phyloP scores from a whole-genome alignment of 148 eudicot genomes.

The Dianthus caryophyllus region DNA sequence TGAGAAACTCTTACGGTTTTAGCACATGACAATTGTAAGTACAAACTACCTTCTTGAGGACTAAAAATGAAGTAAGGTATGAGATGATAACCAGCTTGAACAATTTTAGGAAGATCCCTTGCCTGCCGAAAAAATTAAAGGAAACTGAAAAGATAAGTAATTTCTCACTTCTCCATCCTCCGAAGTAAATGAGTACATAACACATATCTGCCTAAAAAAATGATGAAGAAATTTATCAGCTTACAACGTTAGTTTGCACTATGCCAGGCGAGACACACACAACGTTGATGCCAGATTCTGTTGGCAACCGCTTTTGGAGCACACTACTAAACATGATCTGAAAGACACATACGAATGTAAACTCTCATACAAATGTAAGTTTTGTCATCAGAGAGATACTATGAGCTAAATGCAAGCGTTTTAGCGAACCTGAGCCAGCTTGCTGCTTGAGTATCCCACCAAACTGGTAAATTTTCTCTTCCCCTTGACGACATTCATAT shows the following conservation, averaged over 20 bases:
- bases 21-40: background rate
- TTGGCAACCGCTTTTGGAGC: slow-evolving; percentile 78
- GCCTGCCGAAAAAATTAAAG: slow-evolving; percentile 46
- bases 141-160: background rate
- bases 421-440: slow-evolving; percentile 78
- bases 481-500: slow-evolving; percentile 71
- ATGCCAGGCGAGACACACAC: slow-evolving; percentile 92
- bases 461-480: slow-evolving; percentile 80
- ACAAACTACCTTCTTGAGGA: slow-evolving; percentile 73
- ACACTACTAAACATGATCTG: slow-evolving; percentile 95
- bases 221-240: slow-evolving; percentile 27
- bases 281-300: slow-evolving; percentile 80
- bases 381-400: background rate
- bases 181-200: background rate
- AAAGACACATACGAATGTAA: slow-evolving; percentile 13
- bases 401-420: background rate
- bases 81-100: slow-evolving; percentile 69
- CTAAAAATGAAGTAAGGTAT: slow-evolving; percentile 84
- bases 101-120: slow-evolving; percentile 84
- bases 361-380: background rate
- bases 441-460: slow-evolving; percentile 86
- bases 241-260: slow-evolving; percentile 92
- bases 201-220: background rate
- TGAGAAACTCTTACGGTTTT: too few relatives aligned
- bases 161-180: background rate